Conservation (phyloP, 192 early-diverging fungal species). For the Rhizophagus sp. region DNA sequence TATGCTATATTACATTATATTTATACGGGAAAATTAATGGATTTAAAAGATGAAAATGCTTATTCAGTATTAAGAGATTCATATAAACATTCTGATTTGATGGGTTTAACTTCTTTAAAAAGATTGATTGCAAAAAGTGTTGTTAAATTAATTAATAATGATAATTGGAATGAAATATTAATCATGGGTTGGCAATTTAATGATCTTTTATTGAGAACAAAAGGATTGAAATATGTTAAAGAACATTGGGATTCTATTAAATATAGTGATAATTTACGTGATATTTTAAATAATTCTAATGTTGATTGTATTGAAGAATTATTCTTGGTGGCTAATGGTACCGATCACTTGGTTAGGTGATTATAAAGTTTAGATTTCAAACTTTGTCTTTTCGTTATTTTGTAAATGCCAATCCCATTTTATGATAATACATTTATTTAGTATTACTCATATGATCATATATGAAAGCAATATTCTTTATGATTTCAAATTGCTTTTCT, state of each 20-base stretch:
- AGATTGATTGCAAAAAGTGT: neutral
- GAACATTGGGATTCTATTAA: neutral
- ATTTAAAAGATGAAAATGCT: neutral
- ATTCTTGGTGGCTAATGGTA: neutral
- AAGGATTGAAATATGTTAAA: neutral
- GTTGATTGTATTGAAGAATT: conserved; percentile 10
- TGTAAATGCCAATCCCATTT: too few relatives aligned
- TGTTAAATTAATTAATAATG: neutral
- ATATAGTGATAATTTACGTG: neutral
- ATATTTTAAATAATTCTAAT: neutral
- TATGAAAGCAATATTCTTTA: too few relatives aligned
- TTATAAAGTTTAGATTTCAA: too few relatives aligned
- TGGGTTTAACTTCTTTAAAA: neutral
- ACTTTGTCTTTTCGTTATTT: too few relatives aligned
- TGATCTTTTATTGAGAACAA: neutral
- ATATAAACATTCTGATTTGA: conserved; percentile 1
- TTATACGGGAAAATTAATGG: neutral
- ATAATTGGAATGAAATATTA: conserved; percentile 20
- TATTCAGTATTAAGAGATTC: neutral
- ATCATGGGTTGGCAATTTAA: conserved; percentile 4
- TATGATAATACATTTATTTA: too few relatives aligned
- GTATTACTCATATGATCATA: too few relatives aligned
- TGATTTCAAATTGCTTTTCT: too few relatives aligned
- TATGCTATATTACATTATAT: neutral
- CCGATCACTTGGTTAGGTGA: neutral